phyloP scores from a whole-genome alignment of 1,139 yeast genomes.

The Blastobotrys serpentis region DNA sequence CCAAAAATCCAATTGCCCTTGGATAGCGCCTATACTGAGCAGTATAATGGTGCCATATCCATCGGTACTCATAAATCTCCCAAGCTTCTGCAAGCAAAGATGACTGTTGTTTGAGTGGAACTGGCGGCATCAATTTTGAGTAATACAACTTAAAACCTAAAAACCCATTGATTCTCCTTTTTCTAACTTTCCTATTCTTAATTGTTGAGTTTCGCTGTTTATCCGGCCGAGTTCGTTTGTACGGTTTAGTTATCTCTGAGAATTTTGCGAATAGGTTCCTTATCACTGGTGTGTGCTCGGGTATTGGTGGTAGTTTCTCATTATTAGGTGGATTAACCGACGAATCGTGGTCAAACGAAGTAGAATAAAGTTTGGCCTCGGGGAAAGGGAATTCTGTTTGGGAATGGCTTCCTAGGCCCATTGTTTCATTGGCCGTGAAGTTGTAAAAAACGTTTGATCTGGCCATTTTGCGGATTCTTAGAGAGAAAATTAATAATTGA shows the following conservation, averaged over 20 bases:
- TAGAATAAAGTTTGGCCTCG: background rate
- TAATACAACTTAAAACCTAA: conserved; percentile 20
- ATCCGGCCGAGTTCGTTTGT: background rate
- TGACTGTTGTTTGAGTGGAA: conserved; percentile 7
- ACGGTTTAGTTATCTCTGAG: background rate
- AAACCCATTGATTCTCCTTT: conserved; percentile 17
- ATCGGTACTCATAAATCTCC: conserved; percentile 16
- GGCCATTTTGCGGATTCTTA: background rate
- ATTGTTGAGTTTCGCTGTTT: background rate
- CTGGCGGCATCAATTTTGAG: conserved; percentile 6
- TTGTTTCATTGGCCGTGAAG: too few relatives aligned
- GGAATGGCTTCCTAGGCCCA: too few relatives aligned
- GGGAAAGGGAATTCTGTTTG: background rate
- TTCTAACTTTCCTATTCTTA: background rate
- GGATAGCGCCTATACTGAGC: conserved; percentile 13
- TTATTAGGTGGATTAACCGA: background rate
- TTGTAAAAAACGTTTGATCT: background rate
- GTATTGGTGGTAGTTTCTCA: conserved; percentile 8
- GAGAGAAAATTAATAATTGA: too few relatives aligned
- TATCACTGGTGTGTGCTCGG: conserved; percentile 6
- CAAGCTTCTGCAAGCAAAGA: conserved; percentile 17
- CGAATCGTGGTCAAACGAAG: background rate
- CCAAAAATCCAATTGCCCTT: conserved; percentile 13
- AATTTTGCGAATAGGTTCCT: background rate
- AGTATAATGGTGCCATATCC: conserved; percentile 19